A percentile compares a stretch with the other conserved stretches of the same genome.
Evolutionary conservation across 1,139 yeast species (phyloP).

Genomic region (Suhomyces chickasaworum): DNA sequence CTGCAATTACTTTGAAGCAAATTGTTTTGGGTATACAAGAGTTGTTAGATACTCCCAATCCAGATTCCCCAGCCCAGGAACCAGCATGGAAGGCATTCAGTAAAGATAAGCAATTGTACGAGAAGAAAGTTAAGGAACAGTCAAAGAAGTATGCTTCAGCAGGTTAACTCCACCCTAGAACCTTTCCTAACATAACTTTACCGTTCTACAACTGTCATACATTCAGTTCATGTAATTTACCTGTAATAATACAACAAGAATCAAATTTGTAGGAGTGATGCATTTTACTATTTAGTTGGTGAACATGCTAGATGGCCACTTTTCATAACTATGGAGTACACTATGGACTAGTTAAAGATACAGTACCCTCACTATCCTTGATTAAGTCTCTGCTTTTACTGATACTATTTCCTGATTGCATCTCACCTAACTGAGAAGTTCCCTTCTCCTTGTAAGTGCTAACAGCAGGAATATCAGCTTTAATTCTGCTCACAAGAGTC

Average conservation of each 20-base stretch:
- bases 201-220: conserved; percentile 1
- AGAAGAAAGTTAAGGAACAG: conserved; percentile 77
- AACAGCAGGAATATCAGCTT: conserved; percentile 97
- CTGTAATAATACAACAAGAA: conserved; percentile 2
- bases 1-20: conserved; percentile 91
- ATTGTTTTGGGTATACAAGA: conserved; percentile 92
- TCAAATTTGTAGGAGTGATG: not conserved
- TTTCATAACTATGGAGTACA: not conserved
- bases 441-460: conserved; percentile 96
- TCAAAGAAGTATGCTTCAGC: conserved; percentile 65
- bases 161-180: conserved; percentile 2
- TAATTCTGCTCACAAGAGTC: conserved; percentile 83
- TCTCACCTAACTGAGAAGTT: conserved; percentile 74
- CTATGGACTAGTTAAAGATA: conserved; percentile 1
- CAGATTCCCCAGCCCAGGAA: conserved; percentile 95
- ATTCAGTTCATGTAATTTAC: conserved; percentile 6
- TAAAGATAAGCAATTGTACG: conserved; percentile 67
- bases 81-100: conserved; percentile 91
- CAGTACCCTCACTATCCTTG: conserved; percentile 27
- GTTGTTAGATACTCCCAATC: conserved; percentile 84
- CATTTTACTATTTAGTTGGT: not conserved
- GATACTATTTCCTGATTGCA: conserved; percentile 25
- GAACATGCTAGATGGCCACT: not conserved
- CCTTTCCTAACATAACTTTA: not conserved
- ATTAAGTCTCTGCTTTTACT: conserved; percentile 47